Evolutionary conservation across 192 early-diverging fungal genomes (phyloP).

Genomic region (Coemansia javaensis): DNA sequence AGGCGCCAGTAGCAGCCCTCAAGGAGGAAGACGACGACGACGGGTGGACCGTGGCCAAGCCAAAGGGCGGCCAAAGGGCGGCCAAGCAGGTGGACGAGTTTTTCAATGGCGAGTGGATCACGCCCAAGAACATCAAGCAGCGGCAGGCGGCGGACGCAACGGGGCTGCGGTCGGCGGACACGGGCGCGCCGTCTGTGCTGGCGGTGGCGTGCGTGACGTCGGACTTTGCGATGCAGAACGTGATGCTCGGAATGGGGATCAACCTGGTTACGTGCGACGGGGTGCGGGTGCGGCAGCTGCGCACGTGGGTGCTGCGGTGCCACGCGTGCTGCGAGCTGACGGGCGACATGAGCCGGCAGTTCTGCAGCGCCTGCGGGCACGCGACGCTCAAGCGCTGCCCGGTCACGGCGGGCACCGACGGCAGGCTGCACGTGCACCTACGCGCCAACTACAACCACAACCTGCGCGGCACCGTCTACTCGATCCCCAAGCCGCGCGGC

Average conservation of each 20-base stretch:
- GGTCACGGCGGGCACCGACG: constrained; percentile 71
- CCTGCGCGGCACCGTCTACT: constrained; percentile 81
- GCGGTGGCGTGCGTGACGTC: constrained; percentile 84
- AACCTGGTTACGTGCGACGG: constrained; percentile 82
- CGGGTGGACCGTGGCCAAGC: constrained; percentile 50
- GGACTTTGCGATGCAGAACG: constrained; percentile 98
- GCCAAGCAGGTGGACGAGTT: constrained; percentile 47
- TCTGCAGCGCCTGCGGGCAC: constrained; percentile 90
- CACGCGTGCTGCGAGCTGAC: constrained; percentile 89
- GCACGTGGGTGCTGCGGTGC: constrained; percentile 89
- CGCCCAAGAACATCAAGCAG: constrained; percentile 77
- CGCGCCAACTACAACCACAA: constrained; percentile 91
- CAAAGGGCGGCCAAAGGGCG: constrained; percentile 21
- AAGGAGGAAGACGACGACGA: constrained; percentile 15
- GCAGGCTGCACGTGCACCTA: constrained; percentile 74
- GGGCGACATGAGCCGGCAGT: constrained; percentile 79
- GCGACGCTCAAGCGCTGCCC: constrained; percentile 80
- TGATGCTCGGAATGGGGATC: constrained; percentile 88
- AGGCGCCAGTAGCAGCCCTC: neutral
- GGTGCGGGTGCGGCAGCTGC: constrained; percentile 65
- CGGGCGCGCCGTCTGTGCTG: constrained; percentile 21
- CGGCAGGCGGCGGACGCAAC: constrained; percentile 57
- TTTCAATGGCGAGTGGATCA: constrained; percentile 87
- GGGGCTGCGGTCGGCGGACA: constrained; percentile 43
- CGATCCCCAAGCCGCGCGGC: constrained; percentile 77